Evolutionary conservation across 306 rosid genomes (phyloP).

Genomic region (Vigna unguiculata): DNA sequence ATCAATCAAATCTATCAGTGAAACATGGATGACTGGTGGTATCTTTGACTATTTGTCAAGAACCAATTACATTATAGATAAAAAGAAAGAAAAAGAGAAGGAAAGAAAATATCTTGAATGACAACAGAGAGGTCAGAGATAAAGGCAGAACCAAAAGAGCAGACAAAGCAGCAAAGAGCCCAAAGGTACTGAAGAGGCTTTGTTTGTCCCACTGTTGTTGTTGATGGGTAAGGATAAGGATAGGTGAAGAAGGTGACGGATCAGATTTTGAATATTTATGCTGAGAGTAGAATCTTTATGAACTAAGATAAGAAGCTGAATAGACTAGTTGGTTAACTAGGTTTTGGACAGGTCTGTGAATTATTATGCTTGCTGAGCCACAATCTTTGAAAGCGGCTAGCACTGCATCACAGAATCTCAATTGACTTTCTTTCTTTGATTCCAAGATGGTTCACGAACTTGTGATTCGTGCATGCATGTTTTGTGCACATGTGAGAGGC

Average conservation of each 20-base stretch:
- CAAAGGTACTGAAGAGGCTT: constrained; percentile 16
- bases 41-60: not conserved
- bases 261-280: constrained; percentile 33
- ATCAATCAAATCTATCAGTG: too few relatives aligned
- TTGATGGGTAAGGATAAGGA: constrained; percentile 54
- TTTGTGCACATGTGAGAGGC: not conserved
- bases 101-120: constrained; percentile 24
- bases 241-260: constrained; percentile 38
- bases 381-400: constrained; percentile 32
- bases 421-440: constrained; percentile 18
- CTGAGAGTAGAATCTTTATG: constrained; percentile 4
- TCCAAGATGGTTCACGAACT: constrained; percentile 16
- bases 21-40: too few relatives aligned
- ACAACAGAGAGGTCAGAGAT: constrained; percentile 15
- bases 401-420: constrained; percentile 26
- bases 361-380: constrained; percentile 46
- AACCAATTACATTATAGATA: not conserved
- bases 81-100: too few relatives aligned
- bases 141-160: not conserved
- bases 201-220: constrained; percentile 28
- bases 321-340: constrained; percentile 52
- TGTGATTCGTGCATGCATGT: constrained; percentile 4
- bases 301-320: constrained; percentile 56
- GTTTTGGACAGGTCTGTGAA: constrained; percentile 42
- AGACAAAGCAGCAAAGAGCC: constrained; percentile 34